Percentiles rank a stretch among this genome's conserved stretches.
Conservation (phyloP, 441 rosid species). For the Gossypium schwendimanii region DNA sequence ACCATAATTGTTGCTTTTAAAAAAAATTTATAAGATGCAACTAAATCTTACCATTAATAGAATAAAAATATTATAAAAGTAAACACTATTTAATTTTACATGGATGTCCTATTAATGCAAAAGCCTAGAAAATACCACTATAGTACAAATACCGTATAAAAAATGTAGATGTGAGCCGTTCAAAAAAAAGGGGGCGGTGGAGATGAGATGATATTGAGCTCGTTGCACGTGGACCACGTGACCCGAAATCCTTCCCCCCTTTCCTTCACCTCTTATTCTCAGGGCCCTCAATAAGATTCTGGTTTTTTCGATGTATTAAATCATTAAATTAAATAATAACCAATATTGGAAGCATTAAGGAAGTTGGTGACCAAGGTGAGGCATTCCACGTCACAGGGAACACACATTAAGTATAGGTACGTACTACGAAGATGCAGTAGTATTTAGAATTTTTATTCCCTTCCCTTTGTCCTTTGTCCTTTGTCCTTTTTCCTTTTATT, state of each 20-base stretch:
- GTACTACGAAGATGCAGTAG: background rate
- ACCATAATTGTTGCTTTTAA: no score
- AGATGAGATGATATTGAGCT: background rate
- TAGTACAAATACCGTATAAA: no score
- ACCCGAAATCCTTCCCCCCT: background rate
- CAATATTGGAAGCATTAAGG: background rate
- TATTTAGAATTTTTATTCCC: background rate
- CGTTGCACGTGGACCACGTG: constrained; percentile 26
- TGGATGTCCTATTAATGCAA: no score
- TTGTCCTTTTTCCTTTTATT: background rate
- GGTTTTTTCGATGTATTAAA: background rate
- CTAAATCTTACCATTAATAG: no score
- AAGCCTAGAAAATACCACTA: no score
- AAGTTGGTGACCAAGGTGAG: background rate
- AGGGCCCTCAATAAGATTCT: background rate
- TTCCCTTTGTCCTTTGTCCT: background rate
- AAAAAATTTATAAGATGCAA: no score
- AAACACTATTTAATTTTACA: no score
- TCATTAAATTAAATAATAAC: background rate
- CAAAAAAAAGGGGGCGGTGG: background rate
- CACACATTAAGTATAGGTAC: background rate
- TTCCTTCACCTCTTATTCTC: background rate
- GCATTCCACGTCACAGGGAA: background rate
- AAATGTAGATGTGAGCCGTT: background rate
- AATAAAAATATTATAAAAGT: no score